Base-by-base conservation (phyloP, 805 yeast genomes). In the Isabelozyma gotoi region DNA sequence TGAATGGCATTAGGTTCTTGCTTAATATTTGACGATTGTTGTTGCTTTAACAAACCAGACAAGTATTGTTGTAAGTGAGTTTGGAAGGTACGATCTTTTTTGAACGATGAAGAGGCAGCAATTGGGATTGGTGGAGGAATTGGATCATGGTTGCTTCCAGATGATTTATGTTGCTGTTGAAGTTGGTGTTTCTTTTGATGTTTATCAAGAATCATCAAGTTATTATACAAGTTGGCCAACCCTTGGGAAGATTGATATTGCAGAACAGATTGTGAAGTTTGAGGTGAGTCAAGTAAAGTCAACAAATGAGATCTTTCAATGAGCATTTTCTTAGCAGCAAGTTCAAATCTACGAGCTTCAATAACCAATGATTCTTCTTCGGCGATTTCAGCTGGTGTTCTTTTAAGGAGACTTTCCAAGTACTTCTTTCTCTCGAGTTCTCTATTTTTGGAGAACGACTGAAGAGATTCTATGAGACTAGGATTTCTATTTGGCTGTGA, bases 321-420 rank as follows among this genome's bases (percentile, higher is more conserved):
- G 41, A 90, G 74, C 74, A 92, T 86, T 62, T 88, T 86, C 68
- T 89, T 91, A 0, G 97, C 96, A 2, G 96, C 88, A 44, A 89
- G 78, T 59, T 94, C 98, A 49, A 94, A 88, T 50, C 92, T 83
- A 39, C 96, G 79, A 2, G 97, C 95, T 60, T 94, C 99, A 21
- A 92, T 83, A 8, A 94, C 88, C 39, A 94, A 71, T 0, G 96
- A 89, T 62, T 94, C 98, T 60, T 94, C 99, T 67, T 94, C 99
- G 0, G 98, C 98, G 36, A 94, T 88, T 60, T 94, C 99, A 0
- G 97, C 96, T 1, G 99, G 97, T 2, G 92, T 82, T 52, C 99
- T 73, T 31, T 82, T 81, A 35, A 92, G 72, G 32, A 94, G 68
- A 47, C 88, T 80, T 53, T 83, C 84, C 37, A 94, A 66, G 58